phyloP scores from a whole-genome alignment of 768 basidiomycete genomes.

The Austroboletus eburneus region DNA sequence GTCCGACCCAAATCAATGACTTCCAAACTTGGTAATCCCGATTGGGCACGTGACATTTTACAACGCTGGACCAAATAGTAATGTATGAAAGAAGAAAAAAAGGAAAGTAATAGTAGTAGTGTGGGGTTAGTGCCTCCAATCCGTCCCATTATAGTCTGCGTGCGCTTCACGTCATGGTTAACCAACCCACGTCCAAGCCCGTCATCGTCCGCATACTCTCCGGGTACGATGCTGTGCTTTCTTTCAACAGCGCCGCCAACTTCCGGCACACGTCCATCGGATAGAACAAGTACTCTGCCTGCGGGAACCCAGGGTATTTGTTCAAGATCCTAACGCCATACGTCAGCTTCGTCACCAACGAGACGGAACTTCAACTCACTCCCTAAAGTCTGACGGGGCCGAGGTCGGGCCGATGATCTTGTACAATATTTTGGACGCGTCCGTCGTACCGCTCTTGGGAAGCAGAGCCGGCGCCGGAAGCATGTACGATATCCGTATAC shows the following conservation, averaged over 20 bases:
- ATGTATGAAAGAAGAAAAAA: not conserved
- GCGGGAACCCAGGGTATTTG: conserved; percentile 78
- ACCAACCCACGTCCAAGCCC: conserved; percentile 79
- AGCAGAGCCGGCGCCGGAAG: conserved; percentile 51
- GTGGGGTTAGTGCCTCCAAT: no score
- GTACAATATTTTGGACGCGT: conserved; percentile 82
- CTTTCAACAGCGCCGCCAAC: conserved; percentile 63
- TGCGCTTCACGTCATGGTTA: conserved; percentile 29
- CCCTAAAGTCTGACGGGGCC: conserved; percentile 30
- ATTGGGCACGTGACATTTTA: not conserved
- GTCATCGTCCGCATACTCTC: conserved; percentile 75
- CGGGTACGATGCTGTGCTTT: conserved; percentile 77
- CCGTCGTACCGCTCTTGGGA: conserved; percentile 56
- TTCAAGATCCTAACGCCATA: conserved; percentile 44
- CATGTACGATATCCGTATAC: conserved; percentile 73
- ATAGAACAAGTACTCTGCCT: conserved; percentile 85
- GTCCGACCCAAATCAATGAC: not conserved
- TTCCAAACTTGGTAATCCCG: not conserved
- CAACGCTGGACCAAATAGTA: not conserved
- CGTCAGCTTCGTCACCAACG: conserved; percentile 1
- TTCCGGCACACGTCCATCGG: conserved; percentile 73
- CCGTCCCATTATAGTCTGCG: not conserved
- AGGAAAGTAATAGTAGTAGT: not conserved
- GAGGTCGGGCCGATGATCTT: conserved; percentile 67
- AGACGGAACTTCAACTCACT: conserved; percentile 8